Conservation (phyloP, 2,329 filamentous ascomycete genomes). For the Phaeosphaeria sp. region DNA sequence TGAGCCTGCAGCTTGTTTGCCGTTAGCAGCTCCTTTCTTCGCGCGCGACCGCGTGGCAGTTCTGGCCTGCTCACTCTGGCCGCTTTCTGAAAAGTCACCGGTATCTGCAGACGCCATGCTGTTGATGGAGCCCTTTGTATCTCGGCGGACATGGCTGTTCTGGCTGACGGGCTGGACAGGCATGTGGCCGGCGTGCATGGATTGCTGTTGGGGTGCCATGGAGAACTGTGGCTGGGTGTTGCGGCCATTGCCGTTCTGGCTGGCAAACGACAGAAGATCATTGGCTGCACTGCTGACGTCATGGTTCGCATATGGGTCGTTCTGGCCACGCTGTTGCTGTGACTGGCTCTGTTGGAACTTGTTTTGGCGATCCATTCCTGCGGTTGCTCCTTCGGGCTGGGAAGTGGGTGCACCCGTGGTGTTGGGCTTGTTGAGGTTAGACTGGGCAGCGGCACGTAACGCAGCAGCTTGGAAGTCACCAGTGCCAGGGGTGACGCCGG, state of each 20-base stretch:
- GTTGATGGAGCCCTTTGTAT: conserved; percentile 57
- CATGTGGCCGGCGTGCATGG: conserved; percentile 55
- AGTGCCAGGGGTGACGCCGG: conserved; percentile 86
- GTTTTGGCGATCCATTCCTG: conserved; percentile 62
- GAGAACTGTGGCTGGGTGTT: conserved; percentile 60
- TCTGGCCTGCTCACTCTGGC: conserved; percentile 68
- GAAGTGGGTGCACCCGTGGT: conserved; percentile 52
- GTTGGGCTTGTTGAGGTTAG: conserved; percentile 50
- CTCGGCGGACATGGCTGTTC: conserved; percentile 58
- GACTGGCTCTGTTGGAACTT: conserved; percentile 55
- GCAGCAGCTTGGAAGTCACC: conserved; percentile 95
- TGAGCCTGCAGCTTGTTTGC: conserved; percentile 43
- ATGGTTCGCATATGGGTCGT: conserved; percentile 80
- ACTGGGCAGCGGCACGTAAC: conserved; percentile 72
- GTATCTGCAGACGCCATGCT: conserved; percentile 65
- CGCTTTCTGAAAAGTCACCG: conserved; percentile 75
- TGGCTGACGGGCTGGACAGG: conserved; percentile 54
- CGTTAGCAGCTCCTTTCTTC: conserved; percentile 45
- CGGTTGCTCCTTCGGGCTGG: conserved; percentile 50
- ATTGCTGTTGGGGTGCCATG: conserved; percentile 48
- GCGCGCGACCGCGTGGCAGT: conserved; percentile 55
- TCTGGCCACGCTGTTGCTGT: conserved; percentile 47
- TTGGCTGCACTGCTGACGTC: conserved; percentile 94
- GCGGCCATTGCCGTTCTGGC: conserved; percentile 66
- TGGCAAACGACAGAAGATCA: conserved; percentile 86